phyloP scores from a whole-genome alignment of 1,139 yeast genomes.

The Geotrichum klebahnii region DNA sequence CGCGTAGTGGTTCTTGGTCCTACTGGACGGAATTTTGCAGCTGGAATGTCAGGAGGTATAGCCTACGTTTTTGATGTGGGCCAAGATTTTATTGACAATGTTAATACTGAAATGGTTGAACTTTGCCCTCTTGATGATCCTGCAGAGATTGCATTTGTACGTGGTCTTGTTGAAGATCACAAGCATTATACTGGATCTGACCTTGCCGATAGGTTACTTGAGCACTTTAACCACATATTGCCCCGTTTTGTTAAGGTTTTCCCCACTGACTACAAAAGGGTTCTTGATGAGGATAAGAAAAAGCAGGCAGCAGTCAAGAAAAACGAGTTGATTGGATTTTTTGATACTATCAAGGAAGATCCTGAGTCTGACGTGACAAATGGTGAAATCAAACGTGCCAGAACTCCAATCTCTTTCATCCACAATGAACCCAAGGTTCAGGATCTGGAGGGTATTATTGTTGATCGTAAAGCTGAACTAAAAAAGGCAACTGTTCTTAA shows the following conservation, averaged over 20 bases:
- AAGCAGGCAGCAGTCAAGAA: constrained; percentile 63
- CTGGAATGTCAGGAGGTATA: constrained; percentile 99
- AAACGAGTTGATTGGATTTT: constrained; percentile 47
- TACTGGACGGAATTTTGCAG: constrained; percentile 93
- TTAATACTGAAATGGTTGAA: constrained; percentile 78
- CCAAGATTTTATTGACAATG: constrained; percentile 79
- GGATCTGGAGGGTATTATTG: constrained; percentile 84
- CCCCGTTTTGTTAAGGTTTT: constrained; percentile 90
- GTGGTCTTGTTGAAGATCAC: constrained; percentile 91
- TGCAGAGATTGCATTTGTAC: constrained; percentile 85
- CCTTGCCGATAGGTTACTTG: constrained; percentile 75
- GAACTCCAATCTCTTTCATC: constrained; percentile 24
- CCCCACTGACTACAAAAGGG: constrained; percentile 87
- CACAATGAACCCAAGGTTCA: constrained; percentile 71
- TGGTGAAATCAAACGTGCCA: constrained; percentile 55
- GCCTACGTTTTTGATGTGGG: constrained; percentile 94
- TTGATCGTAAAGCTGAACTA: constrained; percentile 61
- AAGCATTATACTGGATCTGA: constrained; percentile 91
- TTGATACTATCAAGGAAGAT: constrained; percentile 67
- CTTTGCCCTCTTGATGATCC: constrained; percentile 75
- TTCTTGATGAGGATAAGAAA: constrained; percentile 70
- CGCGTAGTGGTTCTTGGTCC: constrained; percentile 87
- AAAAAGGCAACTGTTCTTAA: constrained; percentile 54
- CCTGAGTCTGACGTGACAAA: constrained; percentile 83
- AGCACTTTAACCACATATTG: constrained; percentile 80